Percentiles rank a stretch among this genome's conserved stretches.
Conservation (phyloP, 345 rosid genomes). For the Moricandia arvensis region DNA sequence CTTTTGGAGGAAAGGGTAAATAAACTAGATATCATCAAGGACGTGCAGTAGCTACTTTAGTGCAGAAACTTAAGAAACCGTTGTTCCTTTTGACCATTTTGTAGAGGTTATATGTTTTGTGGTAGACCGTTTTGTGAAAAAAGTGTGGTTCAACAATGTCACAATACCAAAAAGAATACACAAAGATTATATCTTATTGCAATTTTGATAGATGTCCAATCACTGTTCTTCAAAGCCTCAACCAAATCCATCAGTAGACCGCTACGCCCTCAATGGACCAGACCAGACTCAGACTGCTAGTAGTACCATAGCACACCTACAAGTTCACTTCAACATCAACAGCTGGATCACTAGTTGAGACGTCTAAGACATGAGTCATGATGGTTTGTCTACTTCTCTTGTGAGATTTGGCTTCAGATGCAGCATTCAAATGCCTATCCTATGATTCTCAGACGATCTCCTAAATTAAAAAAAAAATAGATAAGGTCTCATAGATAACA, state of each 20-base stretch:
- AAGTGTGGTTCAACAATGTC: background rate
- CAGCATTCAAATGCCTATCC: slow-evolving; percentile 60
- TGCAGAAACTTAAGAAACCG: background rate
- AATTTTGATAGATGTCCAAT: background rate
- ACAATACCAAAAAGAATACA: slow-evolving; percentile 16
- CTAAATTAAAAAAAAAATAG: slow-evolving; percentile 34
- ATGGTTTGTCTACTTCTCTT: slow-evolving; percentile 72
- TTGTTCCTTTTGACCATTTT: background rate
- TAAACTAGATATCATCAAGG: background rate
- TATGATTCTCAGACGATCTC: slow-evolving; percentile 66
- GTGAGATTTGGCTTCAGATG: slow-evolving; percentile 42
- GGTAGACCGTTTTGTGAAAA: slow-evolving; percentile 8
- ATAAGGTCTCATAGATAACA: background rate
- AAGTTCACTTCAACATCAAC: slow-evolving; percentile 65
- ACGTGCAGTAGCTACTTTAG: background rate
- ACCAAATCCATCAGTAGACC: slow-evolving; percentile 66
- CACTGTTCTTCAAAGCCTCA: slow-evolving; percentile 41
- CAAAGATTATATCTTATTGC: background rate
- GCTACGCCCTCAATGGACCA: slow-evolving; percentile 64
- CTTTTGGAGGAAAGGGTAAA: slow-evolving; percentile 24
- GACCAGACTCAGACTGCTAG: slow-evolving; percentile 60
- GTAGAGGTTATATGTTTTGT: slow-evolving; percentile 23
- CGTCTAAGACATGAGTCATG: slow-evolving; percentile 88
- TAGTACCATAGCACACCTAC: slow-evolving; percentile 62
- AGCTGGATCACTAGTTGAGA: slow-evolving; percentile 77